Percentiles rank a stretch among this genome's conserved stretches.
phyloP scores from a whole-genome alignment of 306 rosid genomes.

The Quercus rubra region DNA sequence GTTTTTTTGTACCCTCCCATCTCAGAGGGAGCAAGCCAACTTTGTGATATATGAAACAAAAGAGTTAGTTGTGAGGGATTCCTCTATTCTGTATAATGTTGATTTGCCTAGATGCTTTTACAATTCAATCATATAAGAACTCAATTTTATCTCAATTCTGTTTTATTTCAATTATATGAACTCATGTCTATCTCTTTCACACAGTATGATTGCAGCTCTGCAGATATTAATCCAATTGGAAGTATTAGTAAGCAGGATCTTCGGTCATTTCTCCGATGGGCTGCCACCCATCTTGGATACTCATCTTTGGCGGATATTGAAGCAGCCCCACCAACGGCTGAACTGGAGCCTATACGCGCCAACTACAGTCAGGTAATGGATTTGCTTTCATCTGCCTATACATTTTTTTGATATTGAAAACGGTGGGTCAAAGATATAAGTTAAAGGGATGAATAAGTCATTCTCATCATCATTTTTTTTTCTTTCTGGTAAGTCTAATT shows the following conservation, averaged over 20 bases:
- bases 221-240: constrained; percentile 93
- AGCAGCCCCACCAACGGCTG: constrained; percentile 99
- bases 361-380: constrained; percentile 74
- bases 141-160: neutral
- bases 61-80: neutral
- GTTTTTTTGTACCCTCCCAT: too few species aligned
- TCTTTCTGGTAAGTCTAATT: neutral
- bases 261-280: constrained; percentile 84
- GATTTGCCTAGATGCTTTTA: neutral
- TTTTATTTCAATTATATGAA: neutral
- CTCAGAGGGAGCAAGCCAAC: neutral
- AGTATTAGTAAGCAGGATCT: constrained; percentile 94
- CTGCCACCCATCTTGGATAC: constrained; percentile 81
- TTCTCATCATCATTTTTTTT: constrained; percentile 1
- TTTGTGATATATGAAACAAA: neutral
- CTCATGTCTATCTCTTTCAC: constrained; percentile 18
- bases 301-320: constrained; percentile 79
- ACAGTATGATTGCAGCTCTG: constrained; percentile 95
- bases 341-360: constrained; percentile 93
- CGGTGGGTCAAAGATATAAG: neutral
- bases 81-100: neutral
- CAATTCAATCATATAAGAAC: neutral
- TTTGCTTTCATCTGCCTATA: constrained; percentile 1
- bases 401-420: neutral
- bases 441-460: constrained; percentile 14